These are phyloP conservation scores for Aspergillus candidus DNA, from an alignment of 2,329 filamentous ascomycete species.

Conservation along the genomic window DNA sequence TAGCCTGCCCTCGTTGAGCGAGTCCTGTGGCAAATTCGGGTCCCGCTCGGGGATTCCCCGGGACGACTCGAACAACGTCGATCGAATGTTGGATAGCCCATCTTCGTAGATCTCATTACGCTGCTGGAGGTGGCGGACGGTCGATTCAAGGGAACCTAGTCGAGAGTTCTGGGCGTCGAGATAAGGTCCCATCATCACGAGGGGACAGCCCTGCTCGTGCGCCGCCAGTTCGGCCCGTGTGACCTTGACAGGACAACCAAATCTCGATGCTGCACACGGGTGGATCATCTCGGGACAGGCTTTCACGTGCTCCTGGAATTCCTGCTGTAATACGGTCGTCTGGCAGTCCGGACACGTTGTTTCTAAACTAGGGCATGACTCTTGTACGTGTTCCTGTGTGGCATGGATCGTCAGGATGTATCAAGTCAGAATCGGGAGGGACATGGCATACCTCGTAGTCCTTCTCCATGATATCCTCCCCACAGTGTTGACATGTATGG, in stretches of 20 bases:
- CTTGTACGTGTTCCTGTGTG: slow-evolving; percentile 30
- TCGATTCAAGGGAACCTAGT: slow-evolving; percentile 40
- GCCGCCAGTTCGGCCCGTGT: slow-evolving; percentile 33
- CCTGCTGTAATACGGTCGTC: slow-evolving; percentile 25
- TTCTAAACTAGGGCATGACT: slow-evolving; percentile 33
- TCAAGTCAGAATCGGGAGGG: neutral
- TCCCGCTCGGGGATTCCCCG: slow-evolving; percentile 12
- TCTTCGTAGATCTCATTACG: slow-evolving; percentile 45
- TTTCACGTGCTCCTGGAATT: slow-evolving; percentile 32
- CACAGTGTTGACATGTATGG: slow-evolving; percentile 49
- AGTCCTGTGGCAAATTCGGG: slow-evolving; percentile 8
- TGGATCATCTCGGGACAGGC: slow-evolving; percentile 32
- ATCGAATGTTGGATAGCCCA: slow-evolving; percentile 38
- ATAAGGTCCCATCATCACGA: slow-evolving; percentile 43
- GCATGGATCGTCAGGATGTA: slow-evolving; percentile 4
- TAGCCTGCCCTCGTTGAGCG: neutral
- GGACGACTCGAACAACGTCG: slow-evolving; percentile 30
- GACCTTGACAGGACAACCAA: slow-evolving; percentile 38
- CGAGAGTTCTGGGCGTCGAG: slow-evolving; percentile 40
- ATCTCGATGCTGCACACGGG: slow-evolving; percentile 35
- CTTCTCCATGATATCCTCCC: slow-evolving; percentile 48
- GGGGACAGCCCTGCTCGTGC: slow-evolving; percentile 46
- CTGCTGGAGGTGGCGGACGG: slow-evolving; percentile 40
- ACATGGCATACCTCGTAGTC: slow-evolving; percentile 44
- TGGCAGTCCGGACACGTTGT: slow-evolving; percentile 35